phyloP scores from a whole-genome alignment of 768 basidiomycete species.

The Floccularia luteovirens region DNA sequence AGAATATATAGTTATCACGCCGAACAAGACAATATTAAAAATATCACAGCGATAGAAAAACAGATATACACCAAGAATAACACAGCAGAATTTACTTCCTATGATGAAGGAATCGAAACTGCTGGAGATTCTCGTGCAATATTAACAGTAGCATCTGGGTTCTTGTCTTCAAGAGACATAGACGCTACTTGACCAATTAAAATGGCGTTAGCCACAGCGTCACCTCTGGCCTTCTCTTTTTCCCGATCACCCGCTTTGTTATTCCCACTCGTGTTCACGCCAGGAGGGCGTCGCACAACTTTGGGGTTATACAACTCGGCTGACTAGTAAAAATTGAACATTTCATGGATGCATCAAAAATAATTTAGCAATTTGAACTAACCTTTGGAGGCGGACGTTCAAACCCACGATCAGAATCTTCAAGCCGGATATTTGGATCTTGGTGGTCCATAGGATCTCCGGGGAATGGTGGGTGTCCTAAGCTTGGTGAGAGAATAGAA shows the following conservation, averaged over 20 bases:
- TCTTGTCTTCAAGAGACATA: slow-evolving; percentile 24
- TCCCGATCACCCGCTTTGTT: slow-evolving; percentile 15
- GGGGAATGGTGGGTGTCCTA: slow-evolving; percentile 14
- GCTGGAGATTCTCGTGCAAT: background rate
- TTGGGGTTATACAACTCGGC: slow-evolving; percentile 29
- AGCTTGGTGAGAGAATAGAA: slow-evolving; percentile 38
- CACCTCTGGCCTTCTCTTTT: slow-evolving; percentile 24
- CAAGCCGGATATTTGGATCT: slow-evolving; percentile 20
- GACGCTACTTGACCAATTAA: slow-evolving; percentile 27
- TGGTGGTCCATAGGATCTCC: slow-evolving; percentile 16
- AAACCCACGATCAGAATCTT: slow-evolving; percentile 37
- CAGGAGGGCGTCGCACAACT: slow-evolving; percentile 16
- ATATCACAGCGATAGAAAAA: too few species aligned
- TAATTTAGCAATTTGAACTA: slow-evolving; percentile 3
- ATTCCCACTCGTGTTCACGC: slow-evolving; percentile 13
- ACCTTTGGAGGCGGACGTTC: slow-evolving; percentile 45
- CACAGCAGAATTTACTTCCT: too few species aligned
- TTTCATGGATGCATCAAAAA: background rate
- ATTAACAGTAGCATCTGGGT: slow-evolving; percentile 1
- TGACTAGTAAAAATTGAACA: slow-evolving; percentile 10
- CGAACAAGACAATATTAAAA: too few species aligned
- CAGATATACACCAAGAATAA: too few species aligned
- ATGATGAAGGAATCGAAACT: background rate
- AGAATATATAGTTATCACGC: too few species aligned
- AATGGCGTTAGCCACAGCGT: slow-evolving; percentile 23